Percentiles rank a stretch among this genome's conserved stretches.
phyloP scores from a whole-genome alignment of 345 rosid genomes.

The Murraya koenigii region DNA sequence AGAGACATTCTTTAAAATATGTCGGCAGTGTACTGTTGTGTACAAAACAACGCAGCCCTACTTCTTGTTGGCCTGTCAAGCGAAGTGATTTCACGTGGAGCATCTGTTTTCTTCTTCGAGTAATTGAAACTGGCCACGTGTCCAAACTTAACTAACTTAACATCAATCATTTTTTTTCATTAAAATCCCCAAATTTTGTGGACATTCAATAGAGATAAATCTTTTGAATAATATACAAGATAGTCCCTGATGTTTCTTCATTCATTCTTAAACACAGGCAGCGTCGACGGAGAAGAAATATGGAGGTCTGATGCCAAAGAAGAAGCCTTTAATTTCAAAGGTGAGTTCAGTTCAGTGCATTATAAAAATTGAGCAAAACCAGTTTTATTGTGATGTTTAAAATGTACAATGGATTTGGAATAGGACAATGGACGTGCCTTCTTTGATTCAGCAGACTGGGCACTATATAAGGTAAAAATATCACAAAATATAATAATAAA shows the following conservation, averaged over 20 bases:
- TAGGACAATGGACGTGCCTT: constrained; percentile 79
- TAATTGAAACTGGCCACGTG: neutral
- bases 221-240: neutral
- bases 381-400: neutral
- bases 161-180: neutral
- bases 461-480: constrained; percentile 57
- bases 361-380: neutral
- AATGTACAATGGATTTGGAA: neutral
- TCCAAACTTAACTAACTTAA: neutral
- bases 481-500: too few relatives aligned
- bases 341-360: constrained; percentile 24
- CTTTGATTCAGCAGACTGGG: constrained; percentile 98
- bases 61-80: constrained; percentile 7
- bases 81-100: neutral
- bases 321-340: constrained; percentile 78
- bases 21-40: constrained; percentile 29
- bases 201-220: neutral
- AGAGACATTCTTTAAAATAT: constrained; percentile 16
- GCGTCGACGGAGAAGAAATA: constrained; percentile 44
- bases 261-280: constrained; percentile 19
- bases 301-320: constrained; percentile 75
- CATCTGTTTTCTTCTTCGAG: too few relatives aligned
- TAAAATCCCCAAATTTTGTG: neutral
- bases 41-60: neutral
- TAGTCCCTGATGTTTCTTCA: neutral